Conservation (phyloP, 2,329 filamentous ascomycete genomes). For the Venturia oleaginea region DNA sequence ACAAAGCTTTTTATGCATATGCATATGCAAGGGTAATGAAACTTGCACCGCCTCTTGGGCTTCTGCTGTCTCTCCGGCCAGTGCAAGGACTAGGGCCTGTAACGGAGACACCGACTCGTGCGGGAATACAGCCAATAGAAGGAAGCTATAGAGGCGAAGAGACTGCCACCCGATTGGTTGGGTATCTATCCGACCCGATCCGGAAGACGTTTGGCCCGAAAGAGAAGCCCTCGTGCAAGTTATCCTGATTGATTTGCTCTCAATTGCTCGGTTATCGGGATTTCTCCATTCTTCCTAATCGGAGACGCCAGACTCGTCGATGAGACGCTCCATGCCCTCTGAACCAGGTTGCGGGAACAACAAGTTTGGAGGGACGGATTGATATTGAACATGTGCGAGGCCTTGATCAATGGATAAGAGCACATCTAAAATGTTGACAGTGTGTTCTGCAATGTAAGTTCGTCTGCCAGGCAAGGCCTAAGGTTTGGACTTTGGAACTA, state of each 20-base stretch:
- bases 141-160: not conserved
- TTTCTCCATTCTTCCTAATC: not conserved
- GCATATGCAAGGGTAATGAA: not conserved
- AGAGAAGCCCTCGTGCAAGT: not conserved
- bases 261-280: not conserved
- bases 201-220: not conserved
- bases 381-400: not conserved
- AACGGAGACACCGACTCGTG: not conserved
- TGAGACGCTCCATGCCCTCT: not conserved
- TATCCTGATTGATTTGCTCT: not conserved
- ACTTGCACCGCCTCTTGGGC: not conserved
- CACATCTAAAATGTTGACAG: not conserved
- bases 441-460: not conserved
- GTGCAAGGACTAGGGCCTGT: not conserved
- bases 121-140: not conserved
- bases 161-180: not conserved
- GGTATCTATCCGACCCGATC: not conserved
- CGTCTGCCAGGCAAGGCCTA: not conserved
- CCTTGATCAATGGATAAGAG: not conserved
- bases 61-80: not conserved
- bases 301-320: slow-evolving; percentile 1
- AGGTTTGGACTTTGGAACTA: not conserved
- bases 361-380: not conserved
- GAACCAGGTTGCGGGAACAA: not conserved
- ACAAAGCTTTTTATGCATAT: not conserved